Evolutionary conservation across 192 early-diverging fungal genomes (phyloP), one percentile per base, ranked within the genome.

Genomic region (Entomortierella lignicola): DNA sequence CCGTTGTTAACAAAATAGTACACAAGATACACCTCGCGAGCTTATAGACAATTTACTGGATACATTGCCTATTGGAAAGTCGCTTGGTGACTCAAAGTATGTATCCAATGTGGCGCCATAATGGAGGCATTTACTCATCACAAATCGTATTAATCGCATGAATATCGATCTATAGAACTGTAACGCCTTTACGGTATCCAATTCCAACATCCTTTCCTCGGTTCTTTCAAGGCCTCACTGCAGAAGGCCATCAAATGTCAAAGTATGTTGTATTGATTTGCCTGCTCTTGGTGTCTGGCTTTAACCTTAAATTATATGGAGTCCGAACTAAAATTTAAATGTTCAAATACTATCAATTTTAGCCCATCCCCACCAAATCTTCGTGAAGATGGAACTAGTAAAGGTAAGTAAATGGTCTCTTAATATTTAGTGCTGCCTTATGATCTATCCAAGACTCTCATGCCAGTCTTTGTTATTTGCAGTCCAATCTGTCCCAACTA

Each of bases 121-220:
- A 55, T 4, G 21, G 21, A n/a, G 26, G 31, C 21, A 15, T 41
- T 43, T 44, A 55, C 52, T 39, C n/a, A 13, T 30, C n/a, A 12
- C 20, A 60, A 25, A 39, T 37, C 34, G 30, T 37, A 54, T 27
- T 26, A 50, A 37, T 37, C 10, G 34, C 10, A 37, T 37, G 10
- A 37, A 37, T 37, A 37, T 37, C 34, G 7, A 47, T 47, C 48
- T 20, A 52, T 41, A 81, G 65, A 32, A 69, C 42, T 0, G 21
- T 48, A 4, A 77, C 82, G 1, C 41, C 65, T 2, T 20, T 81
- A 11, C 51, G 63, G 27, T 84, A 77, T 20, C 83, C 73, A 10
- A 79, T 84, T 43, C 79, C 83, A 37, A 77, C 75, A 10, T 84
- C 83, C 0, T 84, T 72, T 57, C 83, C 83, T 11, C 72, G 68